These are phyloP conservation scores for Schizochytrium sp. DNA, from an alignment of 108 stramenopile genomes.

Conservation along the genomic window DNA sequence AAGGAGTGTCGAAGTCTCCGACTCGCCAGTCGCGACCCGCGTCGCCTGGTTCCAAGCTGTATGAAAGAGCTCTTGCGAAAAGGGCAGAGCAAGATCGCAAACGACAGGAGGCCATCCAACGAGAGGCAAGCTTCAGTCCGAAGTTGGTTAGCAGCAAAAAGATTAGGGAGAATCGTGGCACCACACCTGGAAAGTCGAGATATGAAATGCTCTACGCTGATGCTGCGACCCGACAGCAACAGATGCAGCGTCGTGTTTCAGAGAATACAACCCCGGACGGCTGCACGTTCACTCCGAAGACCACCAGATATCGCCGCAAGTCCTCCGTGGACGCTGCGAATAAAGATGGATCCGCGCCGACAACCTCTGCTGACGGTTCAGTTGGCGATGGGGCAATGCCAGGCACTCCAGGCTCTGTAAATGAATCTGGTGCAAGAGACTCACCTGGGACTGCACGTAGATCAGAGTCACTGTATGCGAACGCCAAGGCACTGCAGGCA, in stretches of 20 bases:
- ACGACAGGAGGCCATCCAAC: constrained; percentile 38
- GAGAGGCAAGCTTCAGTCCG: constrained; percentile 15
- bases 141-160: constrained; percentile 52
- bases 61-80: background rate
- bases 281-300: constrained; percentile 52
- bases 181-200: constrained; percentile 49
- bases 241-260: background rate
- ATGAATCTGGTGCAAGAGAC: no score
- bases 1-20: background rate
- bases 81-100: background rate
- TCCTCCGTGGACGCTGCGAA: background rate
- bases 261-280: constrained; percentile 8
- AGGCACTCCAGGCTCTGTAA: no score
- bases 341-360: no score
- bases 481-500: constrained; percentile 25
- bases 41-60: constrained; percentile 13
- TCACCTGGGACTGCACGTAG: background rate
- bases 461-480: constrained; percentile 30
- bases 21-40: background rate
- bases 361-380: background rate
- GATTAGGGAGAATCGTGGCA: constrained; percentile 47
- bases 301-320: background rate
- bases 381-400: background rate
- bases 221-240: background rate
- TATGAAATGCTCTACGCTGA: constrained; percentile 53